Evolutionary conservation across 2,329 filamentous ascomycete species (phyloP), one percentile per base, ranked within the genome.

Genomic region (Paramyrothecium sp.): DNA sequence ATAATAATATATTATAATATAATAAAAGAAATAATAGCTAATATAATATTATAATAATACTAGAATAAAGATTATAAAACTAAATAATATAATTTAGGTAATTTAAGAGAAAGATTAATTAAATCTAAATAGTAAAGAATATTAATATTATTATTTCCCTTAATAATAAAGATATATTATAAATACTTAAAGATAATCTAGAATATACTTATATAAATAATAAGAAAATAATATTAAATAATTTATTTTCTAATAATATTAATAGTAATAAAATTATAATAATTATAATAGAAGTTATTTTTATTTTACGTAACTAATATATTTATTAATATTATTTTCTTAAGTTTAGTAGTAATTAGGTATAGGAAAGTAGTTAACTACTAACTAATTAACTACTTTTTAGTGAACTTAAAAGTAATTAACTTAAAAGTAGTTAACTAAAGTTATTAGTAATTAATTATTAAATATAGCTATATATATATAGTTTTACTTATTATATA

Each of bases 351-450:
- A 38, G 16, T 38, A 38, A 38, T 38, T 10, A 38, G n/a, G n/a
- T n/a, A n/a, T n/a, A n/a, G 23, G 34, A 17, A 38, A 55, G 20
- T 51, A 22, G 23, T 30, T 41, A 57, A 26, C 46, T 52, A 46
- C 41, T 48, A 7, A 52, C 13, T 13, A 53, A 53, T 23, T 53
- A 53, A 53, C 13, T 17, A 54, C 38, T 50, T 23, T 34, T 30
- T 54, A 53, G 13, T 49, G 34, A 33, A 34, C 20, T 19, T 51
- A 38, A 48, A 38, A 51, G 34, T 34, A 54, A 54, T 33, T 17
- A 47, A 30, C 4, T 56, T 51, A 55, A 53, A 47, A 48, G 46
- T 41, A 52, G 17, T 52, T 55, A 23, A 48, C 55, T 52, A 52
- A 19, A 47, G 46, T 22, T 7, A 48, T n/a, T 48, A 12, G 19